Base-by-base conservation (phyloP, 352 stramenopile species). In the Saprolegnia diclina region DNA sequence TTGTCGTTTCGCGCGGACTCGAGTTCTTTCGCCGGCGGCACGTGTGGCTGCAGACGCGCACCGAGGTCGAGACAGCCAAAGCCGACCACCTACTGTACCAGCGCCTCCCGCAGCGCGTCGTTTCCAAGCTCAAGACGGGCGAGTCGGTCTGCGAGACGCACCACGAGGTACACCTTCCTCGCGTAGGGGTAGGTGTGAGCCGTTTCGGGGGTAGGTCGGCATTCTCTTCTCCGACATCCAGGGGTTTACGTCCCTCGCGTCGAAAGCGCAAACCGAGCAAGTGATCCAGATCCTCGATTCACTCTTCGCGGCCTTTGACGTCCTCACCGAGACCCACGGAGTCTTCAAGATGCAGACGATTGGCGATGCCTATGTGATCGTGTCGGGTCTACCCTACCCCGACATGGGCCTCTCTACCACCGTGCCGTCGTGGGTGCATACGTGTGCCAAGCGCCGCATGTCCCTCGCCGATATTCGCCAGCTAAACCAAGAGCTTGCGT, bases 281-380 rank as follows among this genome's bases (percentile, higher is more conserved):
- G 89, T 97, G 29, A 90, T 96, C 7, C 85, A 96, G 56, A 89
- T 98, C 61, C 71, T 98, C 9, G 88, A 92, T 35, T 89, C 88
- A 16, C 75, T 97, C 0, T 97, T 97, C 65, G 91, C 84, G 45
- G 81, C 84, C 14, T 97, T 97, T 56, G 90, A 98, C 72, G 89
- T 91, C 16, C 72, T 97, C n/a, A 93, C 86, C 0, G 83, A 94
- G 42, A 95, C 97, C 71, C 85, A 97, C 72, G 83, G 88, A 24
- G 88, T 97, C 29, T 96, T 96, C 67, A 98, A 97, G 76, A 92
- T 97, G 75, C 88, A 98, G 72, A 97, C 87, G 0, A 97, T 97
- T 40, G 90, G 91, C 18, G 92, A 98, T 77, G 89, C 89, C n/a
- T 97, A 96, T 72, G 85, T 98, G 65, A 95, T 92, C 44, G 81